Evolutionary conservation across 1,284 basidiomycete genomes (phyloP).

Genomic region (Earliella scabrosa): DNA sequence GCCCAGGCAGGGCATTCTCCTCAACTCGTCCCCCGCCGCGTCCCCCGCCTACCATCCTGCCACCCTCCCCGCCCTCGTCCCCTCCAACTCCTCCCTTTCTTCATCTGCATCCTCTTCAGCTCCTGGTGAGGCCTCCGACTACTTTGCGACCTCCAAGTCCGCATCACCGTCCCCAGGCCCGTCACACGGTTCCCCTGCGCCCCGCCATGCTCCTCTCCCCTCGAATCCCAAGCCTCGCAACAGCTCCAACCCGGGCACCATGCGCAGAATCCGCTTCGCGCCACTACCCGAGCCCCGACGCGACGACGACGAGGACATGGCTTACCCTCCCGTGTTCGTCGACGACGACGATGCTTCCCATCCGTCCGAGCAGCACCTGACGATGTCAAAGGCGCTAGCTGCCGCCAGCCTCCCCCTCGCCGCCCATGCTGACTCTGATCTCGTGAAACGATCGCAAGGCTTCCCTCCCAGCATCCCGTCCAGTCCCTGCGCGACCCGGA

Average conservation of each 20-base stretch:
- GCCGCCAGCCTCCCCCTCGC: conserved; percentile 14
- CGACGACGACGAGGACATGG: conserved; percentile 47
- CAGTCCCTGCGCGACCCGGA: conserved; percentile 13
- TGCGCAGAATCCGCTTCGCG: conserved; percentile 69
- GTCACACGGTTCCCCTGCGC: conserved; percentile 19
- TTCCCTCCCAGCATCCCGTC: conserved; percentile 20
- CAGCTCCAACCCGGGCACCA: conserved; percentile 29
- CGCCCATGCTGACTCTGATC: conserved; percentile 10
- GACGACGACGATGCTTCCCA: conserved; percentile 31
- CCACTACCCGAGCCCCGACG: conserved; percentile 78
- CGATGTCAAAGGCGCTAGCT: conserved; percentile 19
- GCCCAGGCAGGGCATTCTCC: conserved; percentile 37
- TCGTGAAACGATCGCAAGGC: conserved; percentile 10
- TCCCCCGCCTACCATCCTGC: conserved; percentile 31
- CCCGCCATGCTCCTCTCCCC: conserved; percentile 16
- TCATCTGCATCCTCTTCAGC: conserved; percentile 33
- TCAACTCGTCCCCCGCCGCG: conserved; percentile 37
- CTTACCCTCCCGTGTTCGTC: conserved; percentile 33
- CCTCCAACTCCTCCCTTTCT: conserved; percentile 32
- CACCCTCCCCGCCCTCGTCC: conserved; percentile 31
- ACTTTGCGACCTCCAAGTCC: conserved; percentile 30
- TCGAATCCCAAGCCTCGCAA: conserved; percentile 21
- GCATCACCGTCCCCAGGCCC: conserved; percentile 20
- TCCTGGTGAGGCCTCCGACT: conserved; percentile 30
- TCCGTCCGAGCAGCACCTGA: conserved; percentile 16